Evolutionary conservation across 2,329 filamentous ascomycete species (phyloP).

Genomic region (Talaromyces pinophilus): DNA sequence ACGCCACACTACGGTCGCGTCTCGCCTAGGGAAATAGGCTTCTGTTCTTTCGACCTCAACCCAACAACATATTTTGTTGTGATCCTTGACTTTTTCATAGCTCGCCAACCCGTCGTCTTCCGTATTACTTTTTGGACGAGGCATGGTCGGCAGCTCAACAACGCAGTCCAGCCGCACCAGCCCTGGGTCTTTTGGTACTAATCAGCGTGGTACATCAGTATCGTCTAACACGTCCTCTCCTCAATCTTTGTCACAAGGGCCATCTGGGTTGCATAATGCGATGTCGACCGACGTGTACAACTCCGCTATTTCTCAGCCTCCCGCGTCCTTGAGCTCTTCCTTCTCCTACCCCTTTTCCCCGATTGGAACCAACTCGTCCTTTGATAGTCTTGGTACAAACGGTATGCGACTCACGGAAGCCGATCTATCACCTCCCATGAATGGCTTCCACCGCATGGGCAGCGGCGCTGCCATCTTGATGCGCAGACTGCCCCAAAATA

Average conservation of each 20-base stretch:
- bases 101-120: neutral
- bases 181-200: conserved; percentile 43
- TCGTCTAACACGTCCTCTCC: conserved; percentile 45
- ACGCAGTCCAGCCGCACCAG: conserved; percentile 46
- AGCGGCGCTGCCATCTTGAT: conserved; percentile 53
- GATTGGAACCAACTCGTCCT: conserved; percentile 40
- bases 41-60: neutral
- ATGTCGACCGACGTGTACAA: conserved; percentile 49
- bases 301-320: conserved; percentile 40
- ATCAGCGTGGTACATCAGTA: conserved; percentile 42
- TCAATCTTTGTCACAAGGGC: conserved; percentile 38
- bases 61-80: neutral
- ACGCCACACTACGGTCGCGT: conserved; percentile 17
- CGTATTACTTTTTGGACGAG: conserved; percentile 29
- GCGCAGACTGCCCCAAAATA: conserved; percentile 61
- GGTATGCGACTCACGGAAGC: conserved; percentile 40
- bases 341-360: conserved; percentile 44
- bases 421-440: conserved; percentile 39
- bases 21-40: neutral
- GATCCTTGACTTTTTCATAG: conserved; percentile 1
- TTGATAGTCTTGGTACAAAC: conserved; percentile 35
- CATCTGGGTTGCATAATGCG: conserved; percentile 44
- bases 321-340: conserved; percentile 36
- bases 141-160: conserved; percentile 46
- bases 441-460: conserved; percentile 36